Base-by-base conservation (phyloP, 1,284 basidiomycete genomes). In the Puccinia triticina region DNA sequence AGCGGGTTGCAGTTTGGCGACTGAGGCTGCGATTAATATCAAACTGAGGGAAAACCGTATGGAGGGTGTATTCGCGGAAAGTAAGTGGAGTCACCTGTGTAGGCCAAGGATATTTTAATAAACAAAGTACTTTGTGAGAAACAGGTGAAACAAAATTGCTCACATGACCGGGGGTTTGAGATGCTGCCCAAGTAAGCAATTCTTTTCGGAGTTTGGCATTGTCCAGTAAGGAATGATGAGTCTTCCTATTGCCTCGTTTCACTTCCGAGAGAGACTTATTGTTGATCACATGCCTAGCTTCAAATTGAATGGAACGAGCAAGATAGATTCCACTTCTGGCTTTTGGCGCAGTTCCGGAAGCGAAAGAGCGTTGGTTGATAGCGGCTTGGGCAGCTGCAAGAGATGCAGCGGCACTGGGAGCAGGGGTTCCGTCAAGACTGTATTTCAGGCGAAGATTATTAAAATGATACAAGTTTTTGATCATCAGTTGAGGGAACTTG, bases 401-500 rank as follows among this genome's bases (percentile, higher is more conserved):
- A 10, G 50, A 26, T 11, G 72, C 48, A 29, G 43, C 18, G 46
- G 40, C 10, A 16, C 43, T 55, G 43, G 72, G 50, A 10, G 72
- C 37, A 12, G 55, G 55, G 26, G 18, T 37, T 53, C 72, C 72
- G 10, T 74, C 32, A 2, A 74, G 29, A 55, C 16, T 74, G 32
- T 55, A 57, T 37, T 74, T 26, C 32, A 55, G 72, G 11, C 72
- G 50, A 23, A 37, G 72, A 55, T 53, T 55, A n/a, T 55, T 74
- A 40, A 55, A 74, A 32, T 29, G 18, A 34, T 53, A 37, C 8
- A 74, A 32, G 32, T 55, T 34, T 5, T 32, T 32, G 23, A 75
- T 75, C 32, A 75, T 75, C 21, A 26, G n/a, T 37, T 53, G 57
- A 32, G 73, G 73, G 26, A 40, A 67, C 64, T 67, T 67, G 64